Evolutionary conservation across 2,329 filamentous ascomycete species (phyloP).

Genomic region (Hymenoscyphus fraxineus): DNA sequence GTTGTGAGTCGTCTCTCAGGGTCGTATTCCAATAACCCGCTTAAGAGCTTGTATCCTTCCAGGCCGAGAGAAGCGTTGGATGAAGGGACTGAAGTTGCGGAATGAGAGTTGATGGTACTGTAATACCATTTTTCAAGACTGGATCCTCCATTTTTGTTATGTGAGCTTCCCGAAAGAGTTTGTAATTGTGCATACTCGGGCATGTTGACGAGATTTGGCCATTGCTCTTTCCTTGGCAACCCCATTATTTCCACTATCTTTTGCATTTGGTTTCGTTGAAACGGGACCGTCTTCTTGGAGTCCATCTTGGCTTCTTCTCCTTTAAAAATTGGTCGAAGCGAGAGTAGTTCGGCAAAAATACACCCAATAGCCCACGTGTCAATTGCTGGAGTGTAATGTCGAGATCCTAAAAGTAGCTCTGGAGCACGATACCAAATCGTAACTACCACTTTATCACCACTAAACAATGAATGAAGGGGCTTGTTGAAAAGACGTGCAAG

Average conservation of each 20-base stretch:
- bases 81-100: slow-evolving; percentile 46
- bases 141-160: slow-evolving; percentile 34
- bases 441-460: slow-evolving; percentile 95
- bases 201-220: slow-evolving; percentile 81
- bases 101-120: slow-evolving; percentile 60
- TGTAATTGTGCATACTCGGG: slow-evolving; percentile 76
- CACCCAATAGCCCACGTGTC: slow-evolving; percentile 98
- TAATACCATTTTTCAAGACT: slow-evolving; percentile 77
- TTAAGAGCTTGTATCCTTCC: slow-evolving; percentile 79
- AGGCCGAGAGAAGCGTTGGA: slow-evolving; percentile 55
- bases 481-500: slow-evolving; percentile 92
- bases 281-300: slow-evolving; percentile 93
- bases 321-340: slow-evolving; percentile 92
- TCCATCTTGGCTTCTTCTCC: slow-evolving; percentile 99
- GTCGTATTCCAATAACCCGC: slow-evolving; percentile 86
- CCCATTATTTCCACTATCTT: slow-evolving; percentile 98
- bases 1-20: slow-evolving; percentile 85
- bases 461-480: slow-evolving; percentile 85
- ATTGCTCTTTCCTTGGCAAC: slow-evolving; percentile 80
- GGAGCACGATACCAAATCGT: slow-evolving; percentile 99
- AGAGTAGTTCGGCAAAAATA: slow-evolving; percentile 92
- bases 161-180: slow-evolving; percentile 49
- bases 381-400: slow-evolving; percentile 96
- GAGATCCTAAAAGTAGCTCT: slow-evolving; percentile 82
- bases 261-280: slow-evolving; percentile 97